Evolutionary conservation across 1,139 yeast genomes (phyloP).

Genomic region (Geotrichum macrosporum): DNA sequence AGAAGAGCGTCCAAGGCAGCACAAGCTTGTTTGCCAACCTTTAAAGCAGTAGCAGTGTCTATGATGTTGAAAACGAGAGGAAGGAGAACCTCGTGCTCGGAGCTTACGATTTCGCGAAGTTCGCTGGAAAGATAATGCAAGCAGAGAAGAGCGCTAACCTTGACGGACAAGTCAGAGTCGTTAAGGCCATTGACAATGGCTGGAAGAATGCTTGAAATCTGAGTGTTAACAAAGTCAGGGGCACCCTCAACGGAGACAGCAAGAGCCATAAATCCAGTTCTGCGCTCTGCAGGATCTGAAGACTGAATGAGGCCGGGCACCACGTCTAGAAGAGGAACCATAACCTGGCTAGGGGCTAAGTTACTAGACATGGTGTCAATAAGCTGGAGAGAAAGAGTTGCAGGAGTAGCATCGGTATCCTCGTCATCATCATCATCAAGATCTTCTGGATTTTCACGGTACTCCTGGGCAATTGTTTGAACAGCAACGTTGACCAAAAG

Average conservation of each 20-base stretch:
- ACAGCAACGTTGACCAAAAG: conserved; percentile 69
- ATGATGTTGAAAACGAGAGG: conserved; percentile 85
- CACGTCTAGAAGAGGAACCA: conserved; percentile 69
- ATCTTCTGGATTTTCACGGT: conserved; percentile 56
- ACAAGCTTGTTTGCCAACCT: conserved; percentile 87
- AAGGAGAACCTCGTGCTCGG: conserved; percentile 72
- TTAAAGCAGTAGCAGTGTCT: conserved; percentile 77
- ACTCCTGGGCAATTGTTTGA: conserved; percentile 73
- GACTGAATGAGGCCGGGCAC: conserved; percentile 62
- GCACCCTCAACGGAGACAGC: conserved; percentile 89
- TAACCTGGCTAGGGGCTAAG: conserved; percentile 89
- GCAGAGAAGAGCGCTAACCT: conserved; percentile 82
- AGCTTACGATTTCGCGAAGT: conserved; percentile 78
- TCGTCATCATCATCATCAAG: conserved; percentile 83
- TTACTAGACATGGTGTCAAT: conserved; percentile 73
- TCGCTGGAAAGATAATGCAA: conserved; percentile 75
- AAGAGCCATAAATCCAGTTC: conserved; percentile 79
- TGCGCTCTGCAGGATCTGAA: conserved; percentile 67
- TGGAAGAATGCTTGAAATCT: conserved; percentile 68
- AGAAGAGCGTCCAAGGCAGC: conserved; percentile 85
- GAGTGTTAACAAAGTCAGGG: conserved; percentile 82
- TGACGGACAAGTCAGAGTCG: conserved; percentile 71
- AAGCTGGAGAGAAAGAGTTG: conserved; percentile 73
- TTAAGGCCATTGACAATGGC: conserved; percentile 69
- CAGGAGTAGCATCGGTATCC: conserved; percentile 83